Conservation (phyloP, 1,284 basidiomycete species). For the Cutaneotrichosporon sp. region DNA sequence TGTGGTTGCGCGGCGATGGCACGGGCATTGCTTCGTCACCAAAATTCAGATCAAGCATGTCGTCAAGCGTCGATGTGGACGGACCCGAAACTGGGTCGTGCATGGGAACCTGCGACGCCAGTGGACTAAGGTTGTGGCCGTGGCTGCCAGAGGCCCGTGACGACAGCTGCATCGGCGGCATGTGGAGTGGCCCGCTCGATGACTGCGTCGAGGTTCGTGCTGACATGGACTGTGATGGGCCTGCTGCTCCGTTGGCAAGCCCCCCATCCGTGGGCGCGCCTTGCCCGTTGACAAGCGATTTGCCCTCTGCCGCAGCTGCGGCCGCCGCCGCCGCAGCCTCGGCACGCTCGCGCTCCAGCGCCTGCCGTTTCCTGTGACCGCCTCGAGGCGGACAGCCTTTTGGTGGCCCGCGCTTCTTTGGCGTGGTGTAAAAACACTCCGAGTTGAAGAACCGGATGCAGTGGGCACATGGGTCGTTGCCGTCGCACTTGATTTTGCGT, state of each 20-base stretch:
- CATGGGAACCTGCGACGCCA: too few relatives aligned
- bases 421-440: conserved; percentile 17
- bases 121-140: too few relatives aligned
- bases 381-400: conserved; percentile 17
- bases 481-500: conserved; percentile 21
- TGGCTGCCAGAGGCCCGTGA: too few relatives aligned
- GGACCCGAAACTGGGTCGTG: background rate
- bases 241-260: too few relatives aligned
- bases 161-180: too few relatives aligned
- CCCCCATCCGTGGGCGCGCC: too few relatives aligned
- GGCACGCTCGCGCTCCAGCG: background rate
- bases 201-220: too few relatives aligned
- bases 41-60: background rate
- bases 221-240: too few relatives aligned
- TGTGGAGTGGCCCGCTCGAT: too few relatives aligned
- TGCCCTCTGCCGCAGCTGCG: background rate
- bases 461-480: conserved; percentile 15
- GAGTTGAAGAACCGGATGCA: conserved; percentile 16
- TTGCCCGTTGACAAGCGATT: too few relatives aligned
- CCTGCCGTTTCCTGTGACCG: conserved; percentile 11
- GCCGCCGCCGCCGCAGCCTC: conserved; percentile 1
- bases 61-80: background rate
- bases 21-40: background rate
- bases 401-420: conserved; percentile 16
- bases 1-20: background rate